These are phyloP conservation scores for Lactarius hatsudake DNA, from an alignment of 768 basidiomycete species.

Conservation along the genomic window DNA sequence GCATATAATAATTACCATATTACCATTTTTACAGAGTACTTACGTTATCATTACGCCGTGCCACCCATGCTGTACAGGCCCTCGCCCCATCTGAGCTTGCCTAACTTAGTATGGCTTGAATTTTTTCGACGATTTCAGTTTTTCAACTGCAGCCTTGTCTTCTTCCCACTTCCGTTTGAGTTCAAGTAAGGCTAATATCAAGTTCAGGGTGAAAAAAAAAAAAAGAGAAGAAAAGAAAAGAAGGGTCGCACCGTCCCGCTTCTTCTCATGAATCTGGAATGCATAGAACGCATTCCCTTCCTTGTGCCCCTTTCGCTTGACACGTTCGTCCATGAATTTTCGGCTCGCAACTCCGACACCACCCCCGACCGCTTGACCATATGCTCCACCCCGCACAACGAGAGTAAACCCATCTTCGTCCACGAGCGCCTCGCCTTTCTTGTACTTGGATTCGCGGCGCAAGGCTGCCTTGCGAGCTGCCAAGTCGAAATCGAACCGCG, in stretches of 20 bases:
- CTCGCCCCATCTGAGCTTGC: neutral
- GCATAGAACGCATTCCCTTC: conserved; percentile 82
- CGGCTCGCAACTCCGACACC: conserved; percentile 67
- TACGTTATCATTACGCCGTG: neutral
- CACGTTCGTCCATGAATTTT: conserved; percentile 41
- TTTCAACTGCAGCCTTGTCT: conserved; percentile 83
- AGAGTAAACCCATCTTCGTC: conserved; percentile 96
- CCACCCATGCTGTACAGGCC: too few relatives aligned
- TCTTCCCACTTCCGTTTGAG: conserved; percentile 80
- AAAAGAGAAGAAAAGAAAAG: conserved; percentile 10
- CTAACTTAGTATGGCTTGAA: conserved; percentile 83
- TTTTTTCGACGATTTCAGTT: conserved; percentile 70
- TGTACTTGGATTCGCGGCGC: conserved; percentile 57
- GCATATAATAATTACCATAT: neutral
- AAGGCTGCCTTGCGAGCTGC: conserved; percentile 46
- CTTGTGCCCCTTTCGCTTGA: conserved; percentile 54
- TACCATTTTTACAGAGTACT: neutral
- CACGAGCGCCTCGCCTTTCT: conserved; percentile 83
- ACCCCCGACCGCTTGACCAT: conserved; percentile 84
- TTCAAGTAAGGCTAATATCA: conserved; percentile 48
- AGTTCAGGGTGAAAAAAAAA: neutral
- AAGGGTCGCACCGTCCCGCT: conserved; percentile 62
- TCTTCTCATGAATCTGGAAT: conserved; percentile 89
- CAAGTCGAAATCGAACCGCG: conserved; percentile 69
- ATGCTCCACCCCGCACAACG: conserved; percentile 88